Percentiles rank a stretch among this genome's conserved stretches.
phyloP scores from a whole-genome alignment of 2,329 filamentous ascomycete species.

The Stromatinia cepivora region DNA sequence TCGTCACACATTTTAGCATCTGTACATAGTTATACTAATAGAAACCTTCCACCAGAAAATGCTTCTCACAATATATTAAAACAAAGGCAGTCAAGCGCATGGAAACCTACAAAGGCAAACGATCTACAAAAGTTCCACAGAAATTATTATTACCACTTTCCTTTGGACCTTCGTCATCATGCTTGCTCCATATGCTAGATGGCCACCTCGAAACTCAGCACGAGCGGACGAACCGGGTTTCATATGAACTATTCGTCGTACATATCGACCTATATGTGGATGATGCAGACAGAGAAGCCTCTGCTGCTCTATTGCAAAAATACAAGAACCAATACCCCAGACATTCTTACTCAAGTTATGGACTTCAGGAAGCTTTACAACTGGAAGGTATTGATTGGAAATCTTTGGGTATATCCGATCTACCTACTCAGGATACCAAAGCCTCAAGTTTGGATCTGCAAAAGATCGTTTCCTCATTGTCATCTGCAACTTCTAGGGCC shows the following conservation, averaged over 20 bases:
- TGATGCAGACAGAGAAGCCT: constrained; percentile 33
- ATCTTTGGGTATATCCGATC: constrained; percentile 41
- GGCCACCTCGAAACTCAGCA: constrained; percentile 66
- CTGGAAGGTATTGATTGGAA: constrained; percentile 56
- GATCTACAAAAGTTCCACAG: constrained; percentile 40
- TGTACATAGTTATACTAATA: constrained; percentile 22
- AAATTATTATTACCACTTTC: constrained; percentile 77
- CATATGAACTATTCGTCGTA: constrained; percentile 66
- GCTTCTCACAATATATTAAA: constrained; percentile 75
- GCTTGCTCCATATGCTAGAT: constrained; percentile 74
- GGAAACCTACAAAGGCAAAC: constrained; percentile 60
- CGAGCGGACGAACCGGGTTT: constrained; percentile 61
- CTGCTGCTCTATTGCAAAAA: constrained; percentile 43
- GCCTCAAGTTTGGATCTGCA: constrained; percentile 40
- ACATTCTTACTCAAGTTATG: constrained; percentile 61
- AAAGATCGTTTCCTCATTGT: constrained; percentile 57
- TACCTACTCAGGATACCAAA: constrained; percentile 24
- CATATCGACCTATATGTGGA: constrained; percentile 46
- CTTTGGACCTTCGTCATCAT: constrained; percentile 77
- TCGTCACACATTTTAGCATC: constrained; percentile 23
- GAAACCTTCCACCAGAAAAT: constrained; percentile 53
- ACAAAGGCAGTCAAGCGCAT: constrained; percentile 80
- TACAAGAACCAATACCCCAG: constrained; percentile 63
- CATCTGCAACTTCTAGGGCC: constrained; percentile 71
- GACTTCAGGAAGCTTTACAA: constrained; percentile 62